Evolutionary conservation across 441 rosid genomes (phyloP).

Genomic region (Croton laevigatus): DNA sequence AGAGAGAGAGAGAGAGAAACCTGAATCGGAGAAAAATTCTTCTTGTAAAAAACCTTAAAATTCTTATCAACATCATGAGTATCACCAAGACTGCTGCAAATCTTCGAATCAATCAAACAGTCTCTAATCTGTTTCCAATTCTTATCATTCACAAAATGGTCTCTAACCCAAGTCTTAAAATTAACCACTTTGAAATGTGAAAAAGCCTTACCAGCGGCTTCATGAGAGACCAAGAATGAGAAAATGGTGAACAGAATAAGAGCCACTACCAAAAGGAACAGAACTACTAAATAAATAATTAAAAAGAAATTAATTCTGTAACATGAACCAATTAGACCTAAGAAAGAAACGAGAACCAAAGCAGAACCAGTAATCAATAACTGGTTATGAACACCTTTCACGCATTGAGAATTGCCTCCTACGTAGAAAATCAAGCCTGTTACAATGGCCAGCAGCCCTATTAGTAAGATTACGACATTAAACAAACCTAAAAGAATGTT

Average conservation of each 20-base stretch:
- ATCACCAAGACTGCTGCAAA: conserved; percentile 29
- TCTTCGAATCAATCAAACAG: conserved; percentile 44
- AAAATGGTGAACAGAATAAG: conserved; percentile 39
- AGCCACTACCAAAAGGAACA: conserved; percentile 39
- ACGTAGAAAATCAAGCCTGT: conserved; percentile 29
- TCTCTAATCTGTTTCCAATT: conserved; percentile 45
- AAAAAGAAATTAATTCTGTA: conserved; percentile 34
- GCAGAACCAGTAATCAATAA: conserved; percentile 37
- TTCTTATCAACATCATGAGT: not conserved
- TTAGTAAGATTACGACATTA: conserved; percentile 30
- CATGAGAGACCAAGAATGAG: conserved; percentile 42
- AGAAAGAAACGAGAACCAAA: conserved; percentile 38
- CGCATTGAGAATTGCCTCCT: conserved; percentile 38
- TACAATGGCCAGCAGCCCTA: conserved; percentile 31
- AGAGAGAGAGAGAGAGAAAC: conserved; percentile 13
- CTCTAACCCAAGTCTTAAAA: conserved; percentile 39
- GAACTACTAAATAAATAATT: conserved; percentile 38
- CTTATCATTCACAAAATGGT: conserved; percentile 39
- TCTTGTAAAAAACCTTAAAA: conserved; percentile 26
- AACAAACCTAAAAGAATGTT: conserved; percentile 38
- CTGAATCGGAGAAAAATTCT: conserved; percentile 33
- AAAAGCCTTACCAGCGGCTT: conserved; percentile 32
- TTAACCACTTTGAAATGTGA: conserved; percentile 32
- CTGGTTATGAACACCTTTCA: conserved; percentile 35
- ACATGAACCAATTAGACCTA: conserved; percentile 52